Evolutionary conservation across 129 eudicot genomes (phyloP), one percentile per base, ranked within the genome.

Genomic region (Mikania micrantha): DNA sequence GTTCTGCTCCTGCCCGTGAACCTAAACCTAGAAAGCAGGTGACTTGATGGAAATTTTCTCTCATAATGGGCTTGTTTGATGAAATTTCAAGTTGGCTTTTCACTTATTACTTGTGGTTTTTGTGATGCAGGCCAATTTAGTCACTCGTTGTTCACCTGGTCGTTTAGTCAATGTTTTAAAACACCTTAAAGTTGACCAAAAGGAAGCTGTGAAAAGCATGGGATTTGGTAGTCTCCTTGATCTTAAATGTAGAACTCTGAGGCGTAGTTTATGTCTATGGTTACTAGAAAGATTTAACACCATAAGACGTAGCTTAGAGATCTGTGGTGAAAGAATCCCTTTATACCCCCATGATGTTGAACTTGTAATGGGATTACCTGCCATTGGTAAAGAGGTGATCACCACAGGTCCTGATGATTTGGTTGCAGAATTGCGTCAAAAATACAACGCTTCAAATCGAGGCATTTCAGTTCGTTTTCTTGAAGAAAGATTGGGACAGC

Each of bases 61-160:
- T 8, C 16, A 27, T 19, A 6, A 49, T 11, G 29, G 16, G 2
- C 53, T 2, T 7, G 17, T 28, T 34, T 62, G 60, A n/a, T 60
- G 28, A 9, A 15, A 24, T 29, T 36, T 67, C 28, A n/a, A 4
- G 54, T 17, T 48, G 9, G 25, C 11, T 6, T 17, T 36, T 56
- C 49, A 9, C 73, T 19, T 9, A 54, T 21, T 28, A 28, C 27
- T 76, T 9, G 34, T 5, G 9, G 16, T 36, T 13, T 13, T 28
- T 32, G 24, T 32, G 24, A 19, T 69, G 76, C 85, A 88, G 91
- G 83, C 96, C 61, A 88, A 88, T 45, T 71, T 88, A 66, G 91
- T 88, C 52, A 88, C 96, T 7, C 73, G 96, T 67, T 88, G 96
- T 79, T 88, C 96, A 54, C 96, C 96, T 9, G 96, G 96, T 35